These are phyloP conservation scores for Paraglomus occultum DNA, from an alignment of 192 early-diverging fungal genomes.

Conservation along the genomic window DNA sequence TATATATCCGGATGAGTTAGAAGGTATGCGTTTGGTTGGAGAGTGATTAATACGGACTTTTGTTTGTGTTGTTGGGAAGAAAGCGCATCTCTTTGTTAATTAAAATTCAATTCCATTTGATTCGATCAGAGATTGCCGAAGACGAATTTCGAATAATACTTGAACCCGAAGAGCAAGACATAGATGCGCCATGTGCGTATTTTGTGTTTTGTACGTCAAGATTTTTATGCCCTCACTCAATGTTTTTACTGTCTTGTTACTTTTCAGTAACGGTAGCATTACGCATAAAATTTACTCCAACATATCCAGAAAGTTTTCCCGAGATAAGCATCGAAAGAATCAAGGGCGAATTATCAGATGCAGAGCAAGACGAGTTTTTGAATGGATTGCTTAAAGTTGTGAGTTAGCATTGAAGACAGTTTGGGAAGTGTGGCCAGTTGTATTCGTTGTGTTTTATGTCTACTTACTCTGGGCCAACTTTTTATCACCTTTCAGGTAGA, in stretches of 20 bases:
- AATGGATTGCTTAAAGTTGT: constrained; percentile 29
- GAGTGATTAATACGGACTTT: no score
- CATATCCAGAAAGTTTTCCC: constrained; percentile 71
- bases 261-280: constrained; percentile 46
- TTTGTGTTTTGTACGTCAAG: background rate
- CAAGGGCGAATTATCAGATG: constrained; percentile 43
- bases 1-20: constrained; percentile 79
- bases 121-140: constrained; percentile 31
- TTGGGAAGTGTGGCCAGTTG: constrained; percentile 1
- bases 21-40: constrained; percentile 42
- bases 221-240: background rate
- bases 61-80: background rate
- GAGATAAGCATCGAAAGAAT: constrained; percentile 56
- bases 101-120: constrained; percentile 27
- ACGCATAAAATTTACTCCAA: constrained; percentile 65
- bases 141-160: constrained; percentile 60
- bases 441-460: background rate
- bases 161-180: constrained; percentile 63
- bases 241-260: background rate
- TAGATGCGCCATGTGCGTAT: constrained; percentile 51
- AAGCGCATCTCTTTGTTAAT: background rate
- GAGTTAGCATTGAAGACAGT: constrained; percentile 3
- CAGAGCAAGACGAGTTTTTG: constrained; percentile 38
- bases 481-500: constrained; percentile 47
- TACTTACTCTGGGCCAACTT: background rate